Base-by-base conservation (phyloP, 805 yeast species). In the Metschnikowia kofuensis region DNA sequence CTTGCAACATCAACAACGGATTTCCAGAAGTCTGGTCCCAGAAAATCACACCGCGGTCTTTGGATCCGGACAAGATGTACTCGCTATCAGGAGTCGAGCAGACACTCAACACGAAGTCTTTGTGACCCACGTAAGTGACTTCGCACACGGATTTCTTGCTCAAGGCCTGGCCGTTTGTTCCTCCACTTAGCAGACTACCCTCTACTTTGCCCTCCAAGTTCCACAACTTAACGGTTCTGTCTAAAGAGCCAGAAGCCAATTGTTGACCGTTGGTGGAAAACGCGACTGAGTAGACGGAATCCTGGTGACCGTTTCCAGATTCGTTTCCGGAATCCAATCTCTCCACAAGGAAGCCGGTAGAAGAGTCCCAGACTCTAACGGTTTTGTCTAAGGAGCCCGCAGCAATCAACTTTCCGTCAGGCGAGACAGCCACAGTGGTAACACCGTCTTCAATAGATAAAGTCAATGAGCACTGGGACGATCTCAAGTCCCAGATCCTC, bases 331-430 rank as follows among this genome's bases (percentile, higher is more conserved):
- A 85, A 64, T 91, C 97, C 55, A 92, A 78, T 65, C 96, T 80
- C 75, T 91, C 97, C 37, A 92, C 95, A 45, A 91, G 73, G 74
- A 87, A 87, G 2, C 97, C 97, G 27, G 95, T 87, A 40, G 87
- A 81, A 9, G 96, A 86, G 71, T 92, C 97, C 97, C 98, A 92
- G 42, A 94, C 96, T 54, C 98, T 80, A 45, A 94, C 97, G 31
- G 96, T 87, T 70, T 95, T 80, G 74, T 92, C 99, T 56, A 92
- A 80, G 34, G 96, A 87, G 44, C 99, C 99, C 14, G 97, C 98
- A 36, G 97, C 98, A 60, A 94, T 89, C 60, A 84, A 81, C 59
- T 85, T 82, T 36, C 97, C 97, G 68, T 92, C 96, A 43, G 97
- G 97, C 8, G 96, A 88, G 38, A 92, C 92, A 16, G 97, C 96